Percentiles rank a stretch among this genome's conserved stretches.
These are phyloP conservation scores for Geotrichum restrictum DNA, from an alignment of 1,139 yeast species.

Conservation along the genomic window DNA sequence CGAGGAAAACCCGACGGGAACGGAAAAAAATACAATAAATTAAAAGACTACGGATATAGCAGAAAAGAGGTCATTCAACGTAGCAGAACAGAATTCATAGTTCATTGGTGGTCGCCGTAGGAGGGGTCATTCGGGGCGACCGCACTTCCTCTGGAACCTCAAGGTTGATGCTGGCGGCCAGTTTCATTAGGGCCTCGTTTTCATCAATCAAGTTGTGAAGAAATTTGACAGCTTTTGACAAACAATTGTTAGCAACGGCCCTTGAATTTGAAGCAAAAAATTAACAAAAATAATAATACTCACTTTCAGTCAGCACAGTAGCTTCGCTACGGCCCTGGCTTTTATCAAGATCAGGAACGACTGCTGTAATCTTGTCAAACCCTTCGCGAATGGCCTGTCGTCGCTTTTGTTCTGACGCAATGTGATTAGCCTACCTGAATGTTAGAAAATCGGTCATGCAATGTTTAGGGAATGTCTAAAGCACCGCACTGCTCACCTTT, in stretches of 20 bases:
- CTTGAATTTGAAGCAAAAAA: too few relatives aligned
- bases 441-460: neutral
- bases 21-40: too few relatives aligned
- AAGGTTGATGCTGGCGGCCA: conserved; percentile 25
- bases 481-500: conserved; percentile 21
- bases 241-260: conserved; percentile 4
- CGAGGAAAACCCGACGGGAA: neutral
- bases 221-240: conserved; percentile 33
- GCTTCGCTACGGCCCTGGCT: conserved; percentile 43
- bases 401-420: conserved; percentile 49
- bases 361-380: conserved; percentile 41
- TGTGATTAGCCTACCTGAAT: conserved; percentile 41
- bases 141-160: conserved; percentile 10
- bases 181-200: conserved; percentile 31
- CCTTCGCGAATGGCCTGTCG: conserved; percentile 48
- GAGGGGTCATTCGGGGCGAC: conserved; percentile 6
- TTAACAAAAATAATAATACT: conserved; percentile 20
- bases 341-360: conserved; percentile 43
- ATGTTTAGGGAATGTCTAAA: neutral
- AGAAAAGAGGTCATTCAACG: too few relatives aligned
- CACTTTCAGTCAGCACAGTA: conserved; percentile 40
- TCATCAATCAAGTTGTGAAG: conserved; percentile 34
- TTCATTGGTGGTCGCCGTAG: neutral
- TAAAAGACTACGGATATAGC: too few relatives aligned
- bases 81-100: neutral